Percentiles rank a stretch among this genome's conserved stretches.
Evolutionary conservation across 2,329 filamentous ascomycete species (phyloP).

Genomic region (Neofusicoccum ribis): DNA sequence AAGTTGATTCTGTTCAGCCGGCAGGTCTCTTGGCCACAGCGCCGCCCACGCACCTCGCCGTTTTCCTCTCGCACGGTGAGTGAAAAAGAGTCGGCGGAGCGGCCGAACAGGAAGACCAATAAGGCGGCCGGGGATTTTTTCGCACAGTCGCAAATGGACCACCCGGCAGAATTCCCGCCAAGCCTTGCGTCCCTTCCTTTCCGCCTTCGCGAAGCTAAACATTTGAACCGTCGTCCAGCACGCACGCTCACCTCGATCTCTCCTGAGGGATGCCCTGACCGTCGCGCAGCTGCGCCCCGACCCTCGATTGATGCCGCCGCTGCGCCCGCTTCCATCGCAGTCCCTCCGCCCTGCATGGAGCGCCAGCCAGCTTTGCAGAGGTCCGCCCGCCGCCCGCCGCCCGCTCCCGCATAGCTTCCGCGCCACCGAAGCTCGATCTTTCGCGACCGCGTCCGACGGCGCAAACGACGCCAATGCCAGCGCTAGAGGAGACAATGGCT

Average conservation of each 20-base stretch:
- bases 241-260: background rate
- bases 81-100: background rate
- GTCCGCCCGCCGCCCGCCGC: constrained; percentile 19
- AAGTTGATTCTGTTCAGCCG: background rate
- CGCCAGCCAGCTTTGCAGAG: constrained; percentile 25
- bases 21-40: background rate
- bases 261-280: background rate
- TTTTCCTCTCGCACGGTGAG: background rate
- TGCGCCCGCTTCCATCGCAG: constrained; percentile 44
- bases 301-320: constrained; percentile 47
- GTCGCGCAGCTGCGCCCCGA: background rate
- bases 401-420: background rate
- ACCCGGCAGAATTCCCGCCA: background rate
- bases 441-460: background rate
- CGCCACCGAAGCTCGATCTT: background rate
- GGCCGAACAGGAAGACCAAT: background rate
- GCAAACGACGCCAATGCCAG: background rate
- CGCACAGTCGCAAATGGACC: background rate
- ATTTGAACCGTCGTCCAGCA: background rate
- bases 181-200: background rate
- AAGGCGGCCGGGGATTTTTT: background rate
- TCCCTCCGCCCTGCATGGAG: constrained; percentile 45
- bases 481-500: no score
- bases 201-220: constrained; percentile 21
- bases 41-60: background rate